Percentiles rank a stretch among this genome's conserved stretches.
These are phyloP conservation scores for Nephelium lappaceum DNA, from an alignment of 345 rosid species.

Conservation along the genomic window DNA sequence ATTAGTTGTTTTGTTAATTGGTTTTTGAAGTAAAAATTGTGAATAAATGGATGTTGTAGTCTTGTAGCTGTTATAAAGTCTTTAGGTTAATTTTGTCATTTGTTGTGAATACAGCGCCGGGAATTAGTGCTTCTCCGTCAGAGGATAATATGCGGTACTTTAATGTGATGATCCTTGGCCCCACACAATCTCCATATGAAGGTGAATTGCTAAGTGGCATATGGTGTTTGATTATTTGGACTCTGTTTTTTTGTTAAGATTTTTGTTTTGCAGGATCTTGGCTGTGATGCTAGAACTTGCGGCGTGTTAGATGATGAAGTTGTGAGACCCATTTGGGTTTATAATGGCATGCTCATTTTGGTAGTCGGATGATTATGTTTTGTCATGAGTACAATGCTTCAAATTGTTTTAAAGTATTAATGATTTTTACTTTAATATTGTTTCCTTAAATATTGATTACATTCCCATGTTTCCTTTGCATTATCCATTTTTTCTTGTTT, in stretches of 20 bases:
- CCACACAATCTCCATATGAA: conserved; percentile 95
- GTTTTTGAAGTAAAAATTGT: neutral
- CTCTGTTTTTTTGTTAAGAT: neutral
- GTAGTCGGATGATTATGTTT: neutral
- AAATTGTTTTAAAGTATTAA: neutral
- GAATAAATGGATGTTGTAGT: neutral
- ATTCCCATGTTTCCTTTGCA: neutral
- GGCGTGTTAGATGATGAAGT: neutral
- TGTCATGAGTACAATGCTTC: neutral
- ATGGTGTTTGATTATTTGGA: neutral
- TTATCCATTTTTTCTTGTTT: neutral
- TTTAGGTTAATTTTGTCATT: conserved; percentile 19
- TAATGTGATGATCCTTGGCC: conserved; percentile 97
- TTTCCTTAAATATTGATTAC: neutral
- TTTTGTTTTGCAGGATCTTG: neutral
- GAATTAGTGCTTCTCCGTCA: conserved; percentile 96
- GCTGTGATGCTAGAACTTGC: conserved; percentile 2
- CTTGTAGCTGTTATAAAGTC: neutral
- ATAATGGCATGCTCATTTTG: neutral
- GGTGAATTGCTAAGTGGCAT: conserved; percentile 42
- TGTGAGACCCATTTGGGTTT: neutral
- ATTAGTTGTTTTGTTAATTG: neutral
- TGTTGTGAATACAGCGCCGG: conserved; percentile 68
- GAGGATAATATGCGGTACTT: conserved; percentile 97
- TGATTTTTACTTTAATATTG: no score